Evolutionary conservation across 768 basidiomycete species (phyloP).

Genomic region (Macrolepiota dolichaula): DNA sequence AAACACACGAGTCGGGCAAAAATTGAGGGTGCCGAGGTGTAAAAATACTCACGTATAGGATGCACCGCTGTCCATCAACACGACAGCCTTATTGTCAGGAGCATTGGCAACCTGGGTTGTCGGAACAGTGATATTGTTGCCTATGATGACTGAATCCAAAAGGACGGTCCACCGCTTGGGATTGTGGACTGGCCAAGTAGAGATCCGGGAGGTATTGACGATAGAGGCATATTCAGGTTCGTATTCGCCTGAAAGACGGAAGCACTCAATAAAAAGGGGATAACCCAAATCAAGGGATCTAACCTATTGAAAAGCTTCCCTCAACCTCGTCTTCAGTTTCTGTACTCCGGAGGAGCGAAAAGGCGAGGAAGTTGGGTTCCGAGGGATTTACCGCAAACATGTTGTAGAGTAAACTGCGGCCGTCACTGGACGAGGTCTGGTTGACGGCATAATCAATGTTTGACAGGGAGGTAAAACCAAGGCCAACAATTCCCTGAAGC

Average conservation of each 20-base stretch:
- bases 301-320: conserved; percentile 74
- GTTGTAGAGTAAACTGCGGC: conserved; percentile 73
- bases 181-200: conserved; percentile 66
- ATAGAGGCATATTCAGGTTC: conserved; percentile 62
- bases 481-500: conserved; percentile 67
- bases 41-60: conserved; percentile 62
- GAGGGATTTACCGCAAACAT: conserved; percentile 64
- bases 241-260: conserved; percentile 50
- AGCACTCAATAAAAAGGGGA: background rate
- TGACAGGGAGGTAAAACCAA: conserved; percentile 79
- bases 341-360: conserved; percentile 62
- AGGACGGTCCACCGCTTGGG: conserved; percentile 78
- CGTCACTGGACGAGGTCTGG: conserved; percentile 51
- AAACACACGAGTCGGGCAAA: conserved; percentile 4
- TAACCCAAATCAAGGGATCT: conserved; percentile 14
- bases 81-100: conserved; percentile 69
- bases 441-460: conserved; percentile 63
- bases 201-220: conserved; percentile 51
- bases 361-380: conserved; percentile 80
- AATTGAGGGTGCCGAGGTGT: background rate
- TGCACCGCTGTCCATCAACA: conserved; percentile 77
- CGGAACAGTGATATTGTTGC: conserved; percentile 46
- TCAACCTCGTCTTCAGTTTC: conserved; percentile 51
- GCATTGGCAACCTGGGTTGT: conserved; percentile 52
- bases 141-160: conserved; percentile 68